phyloP scores from a whole-genome alignment of 2,329 filamentous ascomycete genomes.

The Calonectria leucothoes region DNA sequence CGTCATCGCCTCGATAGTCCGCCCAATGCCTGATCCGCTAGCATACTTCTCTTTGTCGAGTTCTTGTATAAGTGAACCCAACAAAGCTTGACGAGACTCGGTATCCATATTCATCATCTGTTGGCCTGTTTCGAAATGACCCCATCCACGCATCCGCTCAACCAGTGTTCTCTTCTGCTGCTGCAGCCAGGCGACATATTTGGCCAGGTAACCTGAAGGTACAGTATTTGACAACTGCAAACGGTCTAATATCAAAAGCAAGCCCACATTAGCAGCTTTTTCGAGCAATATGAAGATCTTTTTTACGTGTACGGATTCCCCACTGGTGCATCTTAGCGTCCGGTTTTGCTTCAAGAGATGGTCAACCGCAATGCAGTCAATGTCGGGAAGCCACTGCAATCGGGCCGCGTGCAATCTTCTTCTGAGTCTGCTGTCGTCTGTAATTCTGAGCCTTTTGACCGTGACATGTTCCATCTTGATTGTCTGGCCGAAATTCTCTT shows the following conservation, averaged over 20 bases:
- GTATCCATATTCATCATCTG: neutral
- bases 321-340: no score
- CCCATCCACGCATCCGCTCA: neutral
- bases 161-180: neutral
- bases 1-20: constrained; percentile 2
- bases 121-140: neutral
- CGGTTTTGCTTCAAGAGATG: neutral
- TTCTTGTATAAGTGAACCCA: neutral
- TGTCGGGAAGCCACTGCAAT: neutral
- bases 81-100: neutral
- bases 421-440: neutral
- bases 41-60: neutral
- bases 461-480: neutral
- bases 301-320: neutral
- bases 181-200: neutral
- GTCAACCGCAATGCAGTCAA: neutral
- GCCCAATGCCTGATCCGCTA: neutral
- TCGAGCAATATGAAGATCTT: neutral
- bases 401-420: neutral
- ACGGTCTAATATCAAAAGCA: neutral
- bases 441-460: neutral
- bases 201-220: neutral
- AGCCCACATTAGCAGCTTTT: neutral
- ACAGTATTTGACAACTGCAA: neutral
- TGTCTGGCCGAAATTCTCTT: neutral